Base-by-base conservation (phyloP, 495 filamentous ascomycete genomes). In the Aspergillus funiculosus region DNA sequence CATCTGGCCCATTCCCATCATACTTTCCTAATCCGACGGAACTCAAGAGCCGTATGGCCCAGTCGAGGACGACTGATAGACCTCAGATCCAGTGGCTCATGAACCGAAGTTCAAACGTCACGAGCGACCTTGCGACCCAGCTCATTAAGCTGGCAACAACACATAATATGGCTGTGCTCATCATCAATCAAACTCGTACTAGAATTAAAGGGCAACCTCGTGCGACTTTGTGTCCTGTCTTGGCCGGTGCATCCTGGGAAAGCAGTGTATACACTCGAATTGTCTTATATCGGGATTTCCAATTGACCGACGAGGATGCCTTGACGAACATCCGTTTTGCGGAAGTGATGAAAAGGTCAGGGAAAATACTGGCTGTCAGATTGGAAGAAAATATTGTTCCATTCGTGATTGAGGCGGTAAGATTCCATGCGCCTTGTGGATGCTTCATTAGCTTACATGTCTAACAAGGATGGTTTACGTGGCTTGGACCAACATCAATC, bases 191-290 rank as follows among this genome's bases (percentile, higher is more conserved):
- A 56, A 81, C 77, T 15, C 79, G 79, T 17, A 89, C 85, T 11
- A 82, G 79, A 53, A 77, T 88, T 53, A 76, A 70, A 27, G 75
- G 75, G 1, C 63, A 64, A 39, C 51, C 60, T 11, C 52, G 63
- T 4, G 81, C 86, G 10, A 76, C 81, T n/a, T 70, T 94, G n/a
- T 68, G 78, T 42, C 86, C 88, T 4, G 75, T 82, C 20, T 63
- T 92, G 46, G 81, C 80, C 38, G 75, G 74, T 15, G 66, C 62
- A 3, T 72, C 79, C 5, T 92, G 87, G 87, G 87, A 90, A 26
- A 76, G 67, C 27, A 76, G 74, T 22, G 66, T 92, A 3, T 75
- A 74, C 50, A 82, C 76, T 36, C 67, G 85, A 29, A 63, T 94
- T 41, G 79, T 81, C 24, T 54, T 94, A 31, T 91, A 86, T 60